Evolutionary conservation across 345 rosid genomes (phyloP), one percentile per base, ranked within the genome.

Genomic region (Microcos paniculata): DNA sequence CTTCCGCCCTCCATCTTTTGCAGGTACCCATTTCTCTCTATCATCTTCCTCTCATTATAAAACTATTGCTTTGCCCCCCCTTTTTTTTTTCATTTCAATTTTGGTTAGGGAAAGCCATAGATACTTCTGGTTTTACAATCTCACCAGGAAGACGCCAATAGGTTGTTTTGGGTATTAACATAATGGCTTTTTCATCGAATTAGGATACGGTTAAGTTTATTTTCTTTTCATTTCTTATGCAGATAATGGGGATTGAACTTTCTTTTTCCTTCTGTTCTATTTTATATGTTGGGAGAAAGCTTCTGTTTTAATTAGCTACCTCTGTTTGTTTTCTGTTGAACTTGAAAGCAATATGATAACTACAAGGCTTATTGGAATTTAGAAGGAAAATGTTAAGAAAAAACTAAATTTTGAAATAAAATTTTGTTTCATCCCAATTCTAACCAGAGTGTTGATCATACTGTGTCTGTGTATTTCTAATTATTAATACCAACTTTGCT

Each of bases 381-480:
- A 1, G 6, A 26, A 8, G 72, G 40, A 67, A 67, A 19, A 14
- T 9, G 15, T 7, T 55, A 8, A 56, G 8, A 3, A 70, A n/a
- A 79, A 76, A 62, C 78, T 77, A 82, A 48, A 78, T 69, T 77
- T 64, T 80, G 83, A 78, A 70, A 70, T 9, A 63, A 38, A 61
- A 43, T 66, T 31, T 46, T 48, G 76, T 73, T 28, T 28, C 30
- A 61, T 61, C 14, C 15, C 46, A 56, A 56, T 51, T 31, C 53
- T 28, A 4, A n/a, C 3, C 24, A 23, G 45, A 45, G 0, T 9
- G 35, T 3, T 42, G 13, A 57, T 13, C 23, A 21, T 31, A 8
- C n/a, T 26, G 24, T 21, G 23, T 52, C 14, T 43, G 7, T 49
- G 33, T 73, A 55, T 18, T 62, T 67, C 71, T 48, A 40, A 35